Evolutionary conservation across 2,329 filamentous ascomycete genomes (phyloP).

Genomic region (Pyricularia pennisetigena): DNA sequence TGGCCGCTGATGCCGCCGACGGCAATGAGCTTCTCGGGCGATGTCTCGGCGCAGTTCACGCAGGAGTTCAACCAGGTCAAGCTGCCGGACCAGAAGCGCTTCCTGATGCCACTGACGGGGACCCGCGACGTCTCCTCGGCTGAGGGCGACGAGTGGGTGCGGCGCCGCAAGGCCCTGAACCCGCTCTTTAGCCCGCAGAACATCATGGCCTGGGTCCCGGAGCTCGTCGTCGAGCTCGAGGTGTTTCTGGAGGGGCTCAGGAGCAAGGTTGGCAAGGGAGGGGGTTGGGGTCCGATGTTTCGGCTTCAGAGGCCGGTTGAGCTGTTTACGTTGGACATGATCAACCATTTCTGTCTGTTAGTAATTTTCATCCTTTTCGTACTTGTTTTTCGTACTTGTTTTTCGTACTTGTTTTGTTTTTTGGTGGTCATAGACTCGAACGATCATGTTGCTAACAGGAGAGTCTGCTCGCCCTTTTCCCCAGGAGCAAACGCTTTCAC

Average conservation of each 20-base stretch:
- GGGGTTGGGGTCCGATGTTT: conserved; percentile 21
- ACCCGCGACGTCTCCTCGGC: conserved; percentile 20
- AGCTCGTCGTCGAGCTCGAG: conserved; percentile 25
- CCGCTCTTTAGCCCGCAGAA: conserved; percentile 27
- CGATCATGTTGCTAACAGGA: not conserved
- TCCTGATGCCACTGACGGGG: conserved; percentile 19
- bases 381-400: too few species aligned
- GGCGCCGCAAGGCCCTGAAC: conserved; percentile 22
- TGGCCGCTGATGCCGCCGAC: conserved; percentile 17
- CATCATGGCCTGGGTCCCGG: conserved; percentile 22
- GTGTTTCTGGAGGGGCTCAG: conserved; percentile 22
- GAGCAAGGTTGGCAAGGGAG: conserved; percentile 15
- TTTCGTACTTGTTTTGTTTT: not conserved
- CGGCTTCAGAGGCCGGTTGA: conserved; percentile 23
- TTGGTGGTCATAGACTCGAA: not conserved
- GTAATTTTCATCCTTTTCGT: not conserved
- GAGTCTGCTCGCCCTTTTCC: not conserved
- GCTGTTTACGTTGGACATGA: conserved; percentile 30
- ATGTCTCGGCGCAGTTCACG: conserved; percentile 13
- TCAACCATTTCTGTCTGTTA: conserved; percentile 22
- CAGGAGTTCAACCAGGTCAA: conserved; percentile 13
- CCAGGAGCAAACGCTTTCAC: not conserved
- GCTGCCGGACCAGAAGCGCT: conserved; percentile 17
- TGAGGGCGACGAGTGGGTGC: conserved; percentile 18
- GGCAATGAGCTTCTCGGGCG: conserved; percentile 11